Conservation (phyloP, 495 filamentous ascomycete species). For the Ascobolus immersus region DNA sequence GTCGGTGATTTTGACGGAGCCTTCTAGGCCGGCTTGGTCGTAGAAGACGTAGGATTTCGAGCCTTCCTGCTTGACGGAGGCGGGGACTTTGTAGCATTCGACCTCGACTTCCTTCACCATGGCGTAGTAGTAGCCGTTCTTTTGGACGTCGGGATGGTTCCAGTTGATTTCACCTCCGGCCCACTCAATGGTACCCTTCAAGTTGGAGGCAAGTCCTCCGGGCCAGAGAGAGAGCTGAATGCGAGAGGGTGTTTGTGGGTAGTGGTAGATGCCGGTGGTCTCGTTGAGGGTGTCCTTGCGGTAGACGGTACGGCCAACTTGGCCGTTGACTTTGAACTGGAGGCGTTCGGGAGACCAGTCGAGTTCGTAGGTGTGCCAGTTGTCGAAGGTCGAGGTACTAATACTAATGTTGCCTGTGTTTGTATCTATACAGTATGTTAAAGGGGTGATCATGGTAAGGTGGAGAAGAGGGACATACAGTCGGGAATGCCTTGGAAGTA, state of each 20-base stretch:
- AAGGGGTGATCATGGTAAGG: neutral
- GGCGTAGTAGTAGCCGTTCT: slow-evolving; percentile 72
- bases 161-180: slow-evolving; percentile 77
- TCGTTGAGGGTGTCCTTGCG: slow-evolving; percentile 60
- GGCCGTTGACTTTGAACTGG: slow-evolving; percentile 64
- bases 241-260: slow-evolving; percentile 79
- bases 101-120: slow-evolving; percentile 51
- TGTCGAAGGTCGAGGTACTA: slow-evolving; percentile 41
- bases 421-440: slow-evolving; percentile 27
- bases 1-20: slow-evolving; percentile 48
- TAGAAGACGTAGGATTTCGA: slow-evolving; percentile 51
- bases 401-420: slow-evolving; percentile 46
- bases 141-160: slow-evolving; percentile 55
- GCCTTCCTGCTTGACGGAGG: slow-evolving; percentile 27
- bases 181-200: slow-evolving; percentile 68
- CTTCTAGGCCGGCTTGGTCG: slow-evolving; percentile 35
- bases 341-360: slow-evolving; percentile 72
- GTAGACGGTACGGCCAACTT: slow-evolving; percentile 44
- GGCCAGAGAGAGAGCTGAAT: slow-evolving; percentile 93
- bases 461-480: slow-evolving; percentile 34
- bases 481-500: slow-evolving; percentile 87
- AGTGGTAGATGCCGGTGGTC: slow-evolving; percentile 58
- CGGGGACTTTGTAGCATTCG: slow-evolving; percentile 55
- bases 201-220: slow-evolving; percentile 55
- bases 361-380: slow-evolving; percentile 79